Base-by-base conservation (phyloP, 2,329 filamentous ascomycete species). In the Cladosporium phlei region DNA sequence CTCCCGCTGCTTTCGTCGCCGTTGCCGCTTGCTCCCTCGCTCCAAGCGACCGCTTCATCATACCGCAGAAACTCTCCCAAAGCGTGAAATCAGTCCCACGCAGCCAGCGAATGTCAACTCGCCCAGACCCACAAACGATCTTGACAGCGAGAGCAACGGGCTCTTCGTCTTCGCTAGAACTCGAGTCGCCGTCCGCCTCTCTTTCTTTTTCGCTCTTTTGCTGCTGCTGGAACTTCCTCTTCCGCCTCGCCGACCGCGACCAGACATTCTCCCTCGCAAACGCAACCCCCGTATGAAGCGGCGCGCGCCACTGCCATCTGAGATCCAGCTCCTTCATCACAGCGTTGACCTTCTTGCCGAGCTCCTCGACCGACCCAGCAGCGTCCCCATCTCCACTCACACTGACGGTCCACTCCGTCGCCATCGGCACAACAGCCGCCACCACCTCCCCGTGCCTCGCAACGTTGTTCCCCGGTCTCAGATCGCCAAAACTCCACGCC, bases 31-130 rank as follows among this genome's bases (percentile, higher is more conserved):
- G 34, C 29, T 46, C 27, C 17, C 44, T 38, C 20, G 44, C 46
- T 22, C 46, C 46, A 2, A 62, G 28, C 2, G 54, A 43, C n/a
- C 58, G 47, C 64, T 82, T 86, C 34, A 94, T 53, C 71, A 90
- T 88, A 0, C 88, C 89, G 50, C 82, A 85, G 52, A 98, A 88
- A 62, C 90, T 96, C 67, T 94, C 86, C 65, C 91, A 95, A 0
- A 93, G 61, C 1, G 82, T 74, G 14, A 77, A 71, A 54, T 95
- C 86, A 5, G 74, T 72, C 0, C 93, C 91, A 57, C 87, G 82
- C 1, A 88, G 60, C 90, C 88, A 94, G 24, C 86, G 74, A 0
- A 82, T 69, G 14, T 69, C 64, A 3, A 71, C 63, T 12, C 66
- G 60, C 28, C 64, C 60, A 32, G 67, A 59, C 20, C 59, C 53